Percentiles rank a stretch among this genome's conserved stretches.
Evolutionary conservation across 306 rosid genomes (phyloP).

Genomic region (Begonia fuchsioides): DNA sequence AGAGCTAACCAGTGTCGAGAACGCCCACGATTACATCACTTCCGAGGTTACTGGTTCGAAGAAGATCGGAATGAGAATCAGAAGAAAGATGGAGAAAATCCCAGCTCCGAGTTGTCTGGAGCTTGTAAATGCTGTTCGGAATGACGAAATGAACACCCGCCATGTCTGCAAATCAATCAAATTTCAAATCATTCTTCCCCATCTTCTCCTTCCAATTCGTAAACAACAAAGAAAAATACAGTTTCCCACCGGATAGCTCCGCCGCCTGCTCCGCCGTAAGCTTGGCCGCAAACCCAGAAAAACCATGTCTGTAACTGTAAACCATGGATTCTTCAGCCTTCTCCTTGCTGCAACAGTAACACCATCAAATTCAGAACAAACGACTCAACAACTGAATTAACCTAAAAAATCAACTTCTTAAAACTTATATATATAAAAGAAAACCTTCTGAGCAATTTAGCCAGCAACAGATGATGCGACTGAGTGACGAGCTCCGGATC

Average conservation of each 20-base stretch:
- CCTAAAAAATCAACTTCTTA: background rate
- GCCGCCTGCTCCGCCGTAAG: constrained; percentile 22
- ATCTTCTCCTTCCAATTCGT: background rate
- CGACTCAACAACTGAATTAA: background rate
- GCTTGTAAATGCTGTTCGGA: constrained; percentile 20
- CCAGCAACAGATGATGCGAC: constrained; percentile 23
- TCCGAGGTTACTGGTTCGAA: constrained; percentile 20
- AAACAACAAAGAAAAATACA: background rate
- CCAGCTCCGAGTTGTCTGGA: constrained; percentile 40
- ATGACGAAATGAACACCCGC: constrained; percentile 27
- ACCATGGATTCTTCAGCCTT: constrained; percentile 17
- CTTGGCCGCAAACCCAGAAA: constrained; percentile 27
- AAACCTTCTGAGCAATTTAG: constrained; percentile 20
- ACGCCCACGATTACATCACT: constrained; percentile 25
- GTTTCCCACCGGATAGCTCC: constrained; percentile 11
- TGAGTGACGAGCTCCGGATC: constrained; percentile 18
- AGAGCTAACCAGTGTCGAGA: constrained; percentile 29
- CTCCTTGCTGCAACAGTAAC: constrained; percentile 17
- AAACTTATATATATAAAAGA: background rate
- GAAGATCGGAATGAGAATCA: constrained; percentile 9
- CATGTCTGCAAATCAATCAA: constrained; percentile 14
- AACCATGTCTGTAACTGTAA: constrained; percentile 27
- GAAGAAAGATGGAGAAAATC: constrained; percentile 31
- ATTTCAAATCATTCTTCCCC: background rate
- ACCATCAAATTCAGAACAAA: background rate